Evolutionary conservation across 441 rosid species (phyloP), one percentile per base, ranked within the genome.

Genomic region (Erodium trifolium): DNA sequence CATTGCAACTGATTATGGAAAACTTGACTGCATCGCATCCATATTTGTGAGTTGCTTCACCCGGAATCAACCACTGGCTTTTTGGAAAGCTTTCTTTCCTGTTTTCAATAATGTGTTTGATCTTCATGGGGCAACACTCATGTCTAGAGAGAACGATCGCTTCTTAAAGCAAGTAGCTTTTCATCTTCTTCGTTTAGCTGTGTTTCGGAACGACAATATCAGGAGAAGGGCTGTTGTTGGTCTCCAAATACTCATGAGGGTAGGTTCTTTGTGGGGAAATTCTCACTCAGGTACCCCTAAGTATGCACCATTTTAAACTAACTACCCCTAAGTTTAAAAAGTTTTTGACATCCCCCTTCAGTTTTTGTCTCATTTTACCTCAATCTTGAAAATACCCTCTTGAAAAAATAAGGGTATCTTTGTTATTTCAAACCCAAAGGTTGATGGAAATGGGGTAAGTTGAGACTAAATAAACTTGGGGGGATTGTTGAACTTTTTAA

Each of bases 71-170:
- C 86, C 99, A 16, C 73, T 95, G 75, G 83, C 85, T 64, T 95
- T 92, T 79, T 95, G 98, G 98, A 89, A 89, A 77, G 87, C 90
- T 70, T 78, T 95, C 70, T 83, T 91, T 75, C 96, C 97, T 37
- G 91, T 92, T 67, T 89, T 95, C 71, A 82, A 85, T 83, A 73
- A 73, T 75, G 83, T 90, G 68, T 87, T 90, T 79, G 95, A 90
- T 82, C 95, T 92, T 73, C 99, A 95, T 79, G 99, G 99, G 70
- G 95, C 95, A 68, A 95, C 92, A 59, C 82, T 95, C 66, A 90
- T 95, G 93, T 92, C 99, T 51, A 90, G 99, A 88, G 99, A 95
- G 81, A 95, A 95, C 68, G 99, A 95, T 77, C 96, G 99, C 43
- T 95, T 95, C 87, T 78, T 95, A 77, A 95, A 95, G 85, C 99